phyloP scores from a whole-genome alignment of 202 grass and related monocot genomes.

The Brachypodium distachyon region DNA sequence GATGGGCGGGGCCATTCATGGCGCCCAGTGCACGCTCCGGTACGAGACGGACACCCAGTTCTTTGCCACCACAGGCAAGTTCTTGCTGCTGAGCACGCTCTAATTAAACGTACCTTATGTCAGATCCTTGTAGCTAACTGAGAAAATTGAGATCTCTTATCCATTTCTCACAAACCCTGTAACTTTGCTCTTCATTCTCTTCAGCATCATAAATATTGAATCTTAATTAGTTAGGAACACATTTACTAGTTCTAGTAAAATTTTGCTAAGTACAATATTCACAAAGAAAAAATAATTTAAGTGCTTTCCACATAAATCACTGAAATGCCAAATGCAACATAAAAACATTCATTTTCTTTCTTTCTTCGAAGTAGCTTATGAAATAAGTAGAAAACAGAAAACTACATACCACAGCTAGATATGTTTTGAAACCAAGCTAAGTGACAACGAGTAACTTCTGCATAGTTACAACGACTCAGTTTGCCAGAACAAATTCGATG shows the following conservation, averaged over 20 bases:
- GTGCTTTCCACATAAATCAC: no score
- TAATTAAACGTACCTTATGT: background rate
- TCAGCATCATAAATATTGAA: no score
- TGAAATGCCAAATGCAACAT: no score
- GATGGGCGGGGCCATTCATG: constrained; percentile 33
- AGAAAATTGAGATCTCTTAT: background rate
- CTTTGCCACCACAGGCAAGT: constrained; percentile 24
- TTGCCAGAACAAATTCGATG: background rate
- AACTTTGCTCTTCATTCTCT: background rate
- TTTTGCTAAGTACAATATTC: no score
- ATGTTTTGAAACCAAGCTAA: background rate
- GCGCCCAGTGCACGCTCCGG: constrained; percentile 34
- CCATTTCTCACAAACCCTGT: background rate
- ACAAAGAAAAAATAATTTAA: no score
- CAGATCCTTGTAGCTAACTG: background rate
- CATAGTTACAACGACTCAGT: background rate
- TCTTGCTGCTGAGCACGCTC: background rate
- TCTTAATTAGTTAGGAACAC: no score
- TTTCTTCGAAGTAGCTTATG: background rate
- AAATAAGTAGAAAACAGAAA: background rate
- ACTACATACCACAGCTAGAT: background rate
- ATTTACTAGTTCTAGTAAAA: no score
- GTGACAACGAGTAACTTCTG: background rate
- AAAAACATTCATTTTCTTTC: background rate
- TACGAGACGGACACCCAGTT: constrained; percentile 37